These are phyloP conservation scores for Botrytis elliptica DNA, from an alignment of 2,329 filamentous ascomycete genomes.

Conservation along the genomic window DNA sequence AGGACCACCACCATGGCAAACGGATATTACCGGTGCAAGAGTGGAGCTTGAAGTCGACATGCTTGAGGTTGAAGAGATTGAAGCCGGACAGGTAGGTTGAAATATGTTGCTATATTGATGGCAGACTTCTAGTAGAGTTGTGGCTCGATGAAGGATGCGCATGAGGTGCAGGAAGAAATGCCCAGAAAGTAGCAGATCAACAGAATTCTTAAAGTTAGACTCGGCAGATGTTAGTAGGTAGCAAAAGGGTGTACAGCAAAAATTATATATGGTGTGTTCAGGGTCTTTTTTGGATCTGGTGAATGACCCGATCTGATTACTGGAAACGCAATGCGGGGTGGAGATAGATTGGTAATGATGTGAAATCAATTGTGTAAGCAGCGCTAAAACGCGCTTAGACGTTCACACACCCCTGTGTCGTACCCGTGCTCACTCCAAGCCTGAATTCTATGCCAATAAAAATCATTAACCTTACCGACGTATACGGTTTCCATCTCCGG, in stretches of 20 bases:
- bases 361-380: neutral
- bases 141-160: neutral
- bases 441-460: neutral
- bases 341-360: constrained; percentile 16
- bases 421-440: no score
- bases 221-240: neutral
- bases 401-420: neutral
- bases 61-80: neutral
- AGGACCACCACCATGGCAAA: constrained; percentile 45
- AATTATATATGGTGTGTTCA: neutral
- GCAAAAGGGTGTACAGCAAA: constrained; percentile 1
- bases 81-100: neutral
- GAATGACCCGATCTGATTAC: constrained; percentile 1
- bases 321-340: neutral
- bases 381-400: neutral
- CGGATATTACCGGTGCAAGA: constrained; percentile 27
- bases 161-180: neutral
- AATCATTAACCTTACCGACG: neutral
- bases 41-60: constrained; percentile 5
- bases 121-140: constrained; percentile 8
- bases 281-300: neutral
- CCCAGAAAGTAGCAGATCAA: neutral
- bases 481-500: neutral
- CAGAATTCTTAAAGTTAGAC: neutral
- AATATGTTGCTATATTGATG: constrained; percentile 18